Evolutionary conservation across 495 filamentous ascomycete genomes (phyloP), one percentile per base, ranked within the genome.

Genomic region (Pseudoneurospora amorphoporcata): DNA sequence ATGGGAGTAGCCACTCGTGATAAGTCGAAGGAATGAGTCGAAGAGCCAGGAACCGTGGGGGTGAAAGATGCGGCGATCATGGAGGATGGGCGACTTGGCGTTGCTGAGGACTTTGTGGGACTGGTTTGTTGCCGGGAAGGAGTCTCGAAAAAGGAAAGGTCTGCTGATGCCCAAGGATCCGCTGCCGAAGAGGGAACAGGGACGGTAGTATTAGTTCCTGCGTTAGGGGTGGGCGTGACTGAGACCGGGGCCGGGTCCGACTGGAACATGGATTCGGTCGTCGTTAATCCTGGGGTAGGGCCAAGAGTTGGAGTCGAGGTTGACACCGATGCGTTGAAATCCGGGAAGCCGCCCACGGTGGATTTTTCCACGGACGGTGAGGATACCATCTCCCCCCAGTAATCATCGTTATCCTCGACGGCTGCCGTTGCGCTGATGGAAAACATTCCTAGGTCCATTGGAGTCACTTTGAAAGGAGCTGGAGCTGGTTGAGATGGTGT

Each of bases 341-440:
- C 72, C 45, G 42, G 72, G 61, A 73, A 70, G 2, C 45, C 70
- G 39, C 39, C 58, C 17, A 47, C 17, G 45, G 73, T 71, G 0
- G 77, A 70, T 38, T 78, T 70, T 8, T 76, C 68, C 5, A 74
- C 73, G 6, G 72, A 72, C 38, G 86, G 85, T 2, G 86, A 87
- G 9, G 83, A 81, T 1, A 88, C 80, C 85, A 88, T 86, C 71
- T 88, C 86, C 16, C 86, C 86, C 86, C 86, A 88, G 32, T 86
- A 85, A 72, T 86, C 84, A 7, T 83, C 85, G 16, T 86, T 82
- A n/a, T 82, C 80, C 17, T 82, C 82, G 0, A 70, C 73, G 7
- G 35, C 14, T 4, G 35, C 17, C 19, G 19, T 47, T 43, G 45
- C 39, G 23, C 53, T 43, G 10, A 69, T 70, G n/a, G 53, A 41